A percentile compares a stretch with the other conserved stretches of the same genome.
Evolutionary conservation across 306 rosid genomes (phyloP).

Genomic region (Parietaria judaica): DNA sequence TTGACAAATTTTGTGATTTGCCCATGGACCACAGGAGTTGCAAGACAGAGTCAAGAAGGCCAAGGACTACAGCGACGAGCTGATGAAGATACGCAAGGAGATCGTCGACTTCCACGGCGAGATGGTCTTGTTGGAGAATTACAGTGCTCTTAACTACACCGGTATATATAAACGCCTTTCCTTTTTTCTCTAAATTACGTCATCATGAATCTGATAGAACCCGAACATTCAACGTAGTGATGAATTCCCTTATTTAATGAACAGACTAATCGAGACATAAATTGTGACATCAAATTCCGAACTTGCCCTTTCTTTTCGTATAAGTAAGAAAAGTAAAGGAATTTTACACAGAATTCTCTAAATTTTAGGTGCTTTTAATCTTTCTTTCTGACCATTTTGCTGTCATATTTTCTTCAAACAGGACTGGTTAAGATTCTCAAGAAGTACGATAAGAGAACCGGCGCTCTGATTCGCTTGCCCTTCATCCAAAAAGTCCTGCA

Average conservation of each 20-base stretch:
- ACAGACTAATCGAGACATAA: too few species aligned
- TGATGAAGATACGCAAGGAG: slow-evolving; percentile 73
- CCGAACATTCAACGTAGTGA: not conserved
- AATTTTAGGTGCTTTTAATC: not conserved
- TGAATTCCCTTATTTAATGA: not conserved
- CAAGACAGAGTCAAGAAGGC: slow-evolving; percentile 82
- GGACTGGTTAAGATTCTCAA: slow-evolving; percentile 90
- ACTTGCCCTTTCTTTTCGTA: too few species aligned
- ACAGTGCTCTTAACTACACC: slow-evolving; percentile 95
- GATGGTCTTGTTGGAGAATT: slow-evolving; percentile 95
- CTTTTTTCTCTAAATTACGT: not conserved
- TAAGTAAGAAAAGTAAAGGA: too few species aligned
- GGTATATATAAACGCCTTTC: slow-evolving; percentile 27
- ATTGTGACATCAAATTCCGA: too few species aligned
- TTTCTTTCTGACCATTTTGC: not conserved
- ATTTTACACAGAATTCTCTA: too few species aligned
- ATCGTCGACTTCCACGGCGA: slow-evolving; percentile 98
- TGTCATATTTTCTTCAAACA: slow-evolving; percentile 23
- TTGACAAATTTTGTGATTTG: slow-evolving; percentile 7
- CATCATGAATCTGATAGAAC: too few species aligned
- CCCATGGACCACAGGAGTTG: slow-evolving; percentile 59
- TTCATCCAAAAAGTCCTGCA: slow-evolving; percentile 91
- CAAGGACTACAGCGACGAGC: slow-evolving; percentile 55
- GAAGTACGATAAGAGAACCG: slow-evolving; percentile 97
- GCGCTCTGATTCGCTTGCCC: slow-evolving; percentile 93